phyloP scores from a whole-genome alignment of 176 grass and related monocot species.

The Thinopyrum elongatum region DNA sequence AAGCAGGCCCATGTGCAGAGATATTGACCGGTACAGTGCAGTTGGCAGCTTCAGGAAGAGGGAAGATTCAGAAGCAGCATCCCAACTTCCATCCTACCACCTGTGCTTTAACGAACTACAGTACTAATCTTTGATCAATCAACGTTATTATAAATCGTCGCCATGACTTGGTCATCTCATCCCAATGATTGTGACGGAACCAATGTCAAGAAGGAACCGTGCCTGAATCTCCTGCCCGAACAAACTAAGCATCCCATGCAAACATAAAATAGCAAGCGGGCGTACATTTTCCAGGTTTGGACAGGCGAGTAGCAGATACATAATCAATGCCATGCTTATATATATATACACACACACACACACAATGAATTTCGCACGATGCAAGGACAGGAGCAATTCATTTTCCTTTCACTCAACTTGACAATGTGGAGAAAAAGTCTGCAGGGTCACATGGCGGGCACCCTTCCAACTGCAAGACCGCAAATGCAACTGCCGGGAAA shows the following conservation, averaged over 20 bases:
- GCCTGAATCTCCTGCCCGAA: not conserved
- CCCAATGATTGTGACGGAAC: conserved; percentile 19
- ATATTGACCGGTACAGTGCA: conserved; percentile 1
- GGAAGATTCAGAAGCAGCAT: not conserved
- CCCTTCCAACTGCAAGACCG: not conserved
- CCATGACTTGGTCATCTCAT: not conserved
- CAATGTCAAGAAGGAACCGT: not conserved
- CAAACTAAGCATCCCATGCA: conserved; percentile 5
- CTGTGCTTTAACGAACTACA: conserved; percentile 12
- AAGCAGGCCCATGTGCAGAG: conserved; percentile 32
- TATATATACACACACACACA: too few relatives aligned
- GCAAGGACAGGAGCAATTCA: not conserved
- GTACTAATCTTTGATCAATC: not conserved
- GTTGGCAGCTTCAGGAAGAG: not conserved
- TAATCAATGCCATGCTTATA: not conserved
- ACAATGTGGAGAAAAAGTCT: not conserved
- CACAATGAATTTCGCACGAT: not conserved
- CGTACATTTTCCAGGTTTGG: not conserved
- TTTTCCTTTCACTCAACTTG: not conserved
- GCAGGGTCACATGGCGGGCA: not conserved
- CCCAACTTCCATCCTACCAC: not conserved
- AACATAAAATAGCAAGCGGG: not conserved
- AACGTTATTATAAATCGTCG: not conserved
- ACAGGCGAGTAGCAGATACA: not conserved
- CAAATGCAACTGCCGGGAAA: not conserved